Percentiles rank a stretch among this genome's conserved stretches.
phyloP scores from a whole-genome alignment of 305 asterid genomes.

The Petunia hybrid region DNA sequence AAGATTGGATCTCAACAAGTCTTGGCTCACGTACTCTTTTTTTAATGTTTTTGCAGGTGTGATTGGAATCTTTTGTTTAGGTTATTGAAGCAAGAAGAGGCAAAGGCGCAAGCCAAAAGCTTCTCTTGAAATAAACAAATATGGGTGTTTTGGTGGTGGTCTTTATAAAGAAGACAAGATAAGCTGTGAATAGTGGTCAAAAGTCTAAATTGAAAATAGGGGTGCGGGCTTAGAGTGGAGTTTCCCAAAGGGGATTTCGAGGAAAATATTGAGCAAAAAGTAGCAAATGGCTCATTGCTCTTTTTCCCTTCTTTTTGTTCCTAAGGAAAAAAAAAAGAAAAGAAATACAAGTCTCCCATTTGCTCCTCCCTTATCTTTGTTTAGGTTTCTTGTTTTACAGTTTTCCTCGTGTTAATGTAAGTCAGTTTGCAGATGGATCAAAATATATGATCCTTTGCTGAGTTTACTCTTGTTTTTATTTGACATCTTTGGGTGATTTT shows the following conservation, averaged over 20 bases:
- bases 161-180: not conserved
- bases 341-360: constrained; percentile 50
- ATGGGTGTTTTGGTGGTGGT: not conserved
- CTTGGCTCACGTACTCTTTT: not conserved
- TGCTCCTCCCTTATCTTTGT: constrained; percentile 35
- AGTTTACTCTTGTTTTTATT: not conserved
- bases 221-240: constrained; percentile 58
- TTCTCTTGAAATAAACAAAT: constrained; percentile 17
- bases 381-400: not conserved
- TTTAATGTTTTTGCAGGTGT: not conserved
- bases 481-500: not conserved
- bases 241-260: constrained; percentile 7
- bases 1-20: not conserved
- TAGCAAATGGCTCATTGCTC: constrained; percentile 48
- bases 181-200: constrained; percentile 23
- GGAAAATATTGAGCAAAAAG: constrained; percentile 40
- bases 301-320: not conserved
- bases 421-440: not conserved
- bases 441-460: not conserved
- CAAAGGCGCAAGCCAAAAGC: constrained; percentile 25
- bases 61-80: constrained; percentile 12
- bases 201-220: not conserved
- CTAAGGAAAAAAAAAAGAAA: constrained; percentile 1
- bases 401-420: not conserved
- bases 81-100: not conserved